Evolutionary conservation across 1,284 basidiomycete species (phyloP).

Genomic region (Cryptococcus jaspeensis): DNA sequence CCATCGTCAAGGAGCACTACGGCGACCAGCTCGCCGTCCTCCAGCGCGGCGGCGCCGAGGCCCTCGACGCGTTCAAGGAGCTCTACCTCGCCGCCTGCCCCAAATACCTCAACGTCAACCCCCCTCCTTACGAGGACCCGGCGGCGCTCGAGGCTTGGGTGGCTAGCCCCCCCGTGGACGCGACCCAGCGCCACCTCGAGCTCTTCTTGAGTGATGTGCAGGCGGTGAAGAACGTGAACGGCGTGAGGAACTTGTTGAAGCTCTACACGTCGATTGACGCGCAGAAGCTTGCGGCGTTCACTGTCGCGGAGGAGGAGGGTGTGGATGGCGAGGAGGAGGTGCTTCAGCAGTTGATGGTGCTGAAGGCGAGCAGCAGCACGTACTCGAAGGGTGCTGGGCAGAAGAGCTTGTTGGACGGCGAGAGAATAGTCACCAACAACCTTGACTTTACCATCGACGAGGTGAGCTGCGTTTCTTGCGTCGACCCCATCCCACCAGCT

Average conservation of each 20-base stretch:
- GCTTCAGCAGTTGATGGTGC: constrained; percentile 93
- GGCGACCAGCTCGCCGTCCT: constrained; percentile 87
- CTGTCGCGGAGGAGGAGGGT: constrained; percentile 66
- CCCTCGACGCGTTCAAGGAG: constrained; percentile 83
- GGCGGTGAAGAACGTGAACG: constrained; percentile 74
- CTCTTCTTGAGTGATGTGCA: constrained; percentile 77
- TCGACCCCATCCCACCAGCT: not conserved
- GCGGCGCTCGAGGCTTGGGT: constrained; percentile 62
- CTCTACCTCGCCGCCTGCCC: constrained; percentile 93
- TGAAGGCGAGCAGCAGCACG: constrained; percentile 71
- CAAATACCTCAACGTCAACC: constrained; percentile 92
- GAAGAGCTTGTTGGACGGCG: constrained; percentile 69
- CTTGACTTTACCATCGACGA: constrained; percentile 93
- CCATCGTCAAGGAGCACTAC: constrained; percentile 88
- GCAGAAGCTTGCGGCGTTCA: constrained; percentile 85
- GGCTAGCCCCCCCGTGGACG: constrained; percentile 62
- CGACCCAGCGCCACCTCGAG: constrained; percentile 76
- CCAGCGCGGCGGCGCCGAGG: constrained; percentile 64
- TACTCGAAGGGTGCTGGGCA: constrained; percentile 66
- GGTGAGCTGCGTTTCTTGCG: constrained; percentile 55
- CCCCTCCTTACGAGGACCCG: constrained; percentile 86
- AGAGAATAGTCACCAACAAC: constrained; percentile 85
- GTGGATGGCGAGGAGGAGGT: constrained; percentile 93
- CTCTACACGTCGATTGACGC: constrained; percentile 92
- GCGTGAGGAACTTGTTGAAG: constrained; percentile 87